phyloP scores from a whole-genome alignment of 2,329 filamentous ascomycete species.

The Diaporthe sp. region DNA sequence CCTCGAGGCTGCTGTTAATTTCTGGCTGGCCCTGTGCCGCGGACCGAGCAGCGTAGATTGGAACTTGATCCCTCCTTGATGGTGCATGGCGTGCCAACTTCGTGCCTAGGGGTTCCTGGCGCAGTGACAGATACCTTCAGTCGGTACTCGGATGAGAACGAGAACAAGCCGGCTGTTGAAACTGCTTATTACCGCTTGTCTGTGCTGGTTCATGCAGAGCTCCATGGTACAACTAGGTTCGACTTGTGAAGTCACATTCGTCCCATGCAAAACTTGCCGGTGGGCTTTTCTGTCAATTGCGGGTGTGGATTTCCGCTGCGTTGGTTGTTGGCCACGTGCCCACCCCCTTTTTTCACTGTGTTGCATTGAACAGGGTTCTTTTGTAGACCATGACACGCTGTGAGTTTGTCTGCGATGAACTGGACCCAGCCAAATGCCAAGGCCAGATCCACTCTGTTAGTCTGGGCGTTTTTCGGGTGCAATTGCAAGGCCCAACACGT shows the following conservation, averaged over 20 bases:
- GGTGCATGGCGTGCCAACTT: neutral
- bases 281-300: neutral
- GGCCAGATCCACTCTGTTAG: conserved; percentile 5
- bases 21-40: neutral
- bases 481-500: conserved; percentile 6
- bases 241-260: neutral
- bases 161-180: neutral
- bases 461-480: conserved; percentile 5
- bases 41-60: neutral
- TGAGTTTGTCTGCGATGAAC: conserved; percentile 9
- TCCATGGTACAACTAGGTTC: neutral
- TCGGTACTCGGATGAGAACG: neutral
- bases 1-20: neutral
- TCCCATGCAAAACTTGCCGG: conserved; percentile 11
- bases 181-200: neutral
- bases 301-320: neutral
- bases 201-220: neutral
- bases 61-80: neutral
- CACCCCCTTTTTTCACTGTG: conserved; percentile 25
- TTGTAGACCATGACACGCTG: conserved; percentile 27
- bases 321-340: conserved; percentile 28
- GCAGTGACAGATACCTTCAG: neutral
- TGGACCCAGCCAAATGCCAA: conserved; percentile 24
- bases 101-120: neutral
- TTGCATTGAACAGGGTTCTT: conserved; percentile 33